Evolutionary conservation across 1,139 yeast species (phyloP).

Genomic region (Debaryomyces fabryi): DNA sequence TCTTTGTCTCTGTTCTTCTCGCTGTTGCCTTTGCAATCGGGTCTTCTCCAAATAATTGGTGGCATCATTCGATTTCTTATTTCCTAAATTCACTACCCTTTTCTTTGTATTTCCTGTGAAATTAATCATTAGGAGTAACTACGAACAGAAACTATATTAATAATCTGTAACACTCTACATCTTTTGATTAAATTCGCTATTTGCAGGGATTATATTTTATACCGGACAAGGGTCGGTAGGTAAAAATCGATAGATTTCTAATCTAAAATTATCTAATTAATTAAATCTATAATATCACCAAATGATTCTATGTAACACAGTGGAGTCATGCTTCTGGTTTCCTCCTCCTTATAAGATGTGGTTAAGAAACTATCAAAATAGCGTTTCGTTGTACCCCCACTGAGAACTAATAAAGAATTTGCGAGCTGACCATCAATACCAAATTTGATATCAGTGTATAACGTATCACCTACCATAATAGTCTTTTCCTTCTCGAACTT

Average conservation of each 20-base stretch:
- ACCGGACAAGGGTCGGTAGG: constrained; percentile 3
- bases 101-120: constrained; percentile 67
- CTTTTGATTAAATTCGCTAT: constrained; percentile 2
- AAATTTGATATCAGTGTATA: constrained; percentile 47
- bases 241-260: background rate
- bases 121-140: constrained; percentile 42
- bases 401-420: constrained; percentile 35
- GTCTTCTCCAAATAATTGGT: constrained; percentile 55
- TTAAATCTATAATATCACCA: constrained; percentile 26
- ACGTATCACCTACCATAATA: constrained; percentile 47
- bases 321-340: constrained; percentile 29
- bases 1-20: constrained; percentile 58
- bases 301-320: constrained; percentile 34
- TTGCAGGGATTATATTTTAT: constrained; percentile 3
- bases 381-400: constrained; percentile 37
- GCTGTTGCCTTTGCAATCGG: constrained; percentile 61
- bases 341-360: constrained; percentile 15
- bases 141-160: background rate
- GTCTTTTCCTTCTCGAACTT: constrained; percentile 32
- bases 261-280: constrained; percentile 12
- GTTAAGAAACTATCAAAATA: constrained; percentile 26
- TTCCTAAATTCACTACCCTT: constrained; percentile 78
- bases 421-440: constrained; percentile 45
- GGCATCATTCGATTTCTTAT: constrained; percentile 34
- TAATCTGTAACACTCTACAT: background rate